Conservation (phyloP, 2,329 filamentous ascomycete species). For the Beauveria varroae region DNA sequence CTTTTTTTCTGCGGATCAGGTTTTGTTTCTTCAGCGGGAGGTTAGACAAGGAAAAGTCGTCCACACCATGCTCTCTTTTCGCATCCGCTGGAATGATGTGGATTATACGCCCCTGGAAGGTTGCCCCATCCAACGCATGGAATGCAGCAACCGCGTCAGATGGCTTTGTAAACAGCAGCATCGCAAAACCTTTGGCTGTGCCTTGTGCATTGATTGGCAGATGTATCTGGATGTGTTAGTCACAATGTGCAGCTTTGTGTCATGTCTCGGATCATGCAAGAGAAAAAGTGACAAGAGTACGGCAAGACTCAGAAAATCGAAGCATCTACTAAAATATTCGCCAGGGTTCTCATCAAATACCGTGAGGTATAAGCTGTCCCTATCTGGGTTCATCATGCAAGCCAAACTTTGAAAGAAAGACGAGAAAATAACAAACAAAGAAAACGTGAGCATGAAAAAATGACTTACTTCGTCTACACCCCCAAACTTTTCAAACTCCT, state of each 20-base stretch:
- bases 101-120: slow-evolving; percentile 86
- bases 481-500: slow-evolving; percentile 66
- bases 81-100: slow-evolving; percentile 81
- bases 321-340: slow-evolving; percentile 99
- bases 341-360: slow-evolving; percentile 85
- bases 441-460: slow-evolving; percentile 3
- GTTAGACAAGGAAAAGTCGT: slow-evolving; percentile 86
- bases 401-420: neutral
- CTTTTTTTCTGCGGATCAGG: slow-evolving; percentile 75
- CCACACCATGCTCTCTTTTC: slow-evolving; percentile 73
- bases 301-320: slow-evolving; percentile 65
- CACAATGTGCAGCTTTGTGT: slow-evolving; percentile 2
- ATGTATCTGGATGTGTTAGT: slow-evolving; percentile 61
- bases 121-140: slow-evolving; percentile 69
- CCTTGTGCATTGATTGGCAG: slow-evolving; percentile 68
- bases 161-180: slow-evolving; percentile 69
- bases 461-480: slow-evolving; percentile 76
- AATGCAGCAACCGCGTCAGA: slow-evolving; percentile 73
- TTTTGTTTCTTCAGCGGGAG: slow-evolving; percentile 92
- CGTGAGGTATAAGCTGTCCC: slow-evolving; percentile 93
- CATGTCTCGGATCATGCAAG: slow-evolving; percentile 14
- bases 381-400: slow-evolving; percentile 97
- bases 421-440: slow-evolving; percentile 15
- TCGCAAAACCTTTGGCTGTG: slow-evolving; percentile 81
- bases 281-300: slow-evolving; percentile 19